A percentile compares a stretch with the other conserved stretches of the same genome.
Evolutionary conservation across 495 filamentous ascomycete species (phyloP).

Genomic region (Penicillium mononematosum): DNA sequence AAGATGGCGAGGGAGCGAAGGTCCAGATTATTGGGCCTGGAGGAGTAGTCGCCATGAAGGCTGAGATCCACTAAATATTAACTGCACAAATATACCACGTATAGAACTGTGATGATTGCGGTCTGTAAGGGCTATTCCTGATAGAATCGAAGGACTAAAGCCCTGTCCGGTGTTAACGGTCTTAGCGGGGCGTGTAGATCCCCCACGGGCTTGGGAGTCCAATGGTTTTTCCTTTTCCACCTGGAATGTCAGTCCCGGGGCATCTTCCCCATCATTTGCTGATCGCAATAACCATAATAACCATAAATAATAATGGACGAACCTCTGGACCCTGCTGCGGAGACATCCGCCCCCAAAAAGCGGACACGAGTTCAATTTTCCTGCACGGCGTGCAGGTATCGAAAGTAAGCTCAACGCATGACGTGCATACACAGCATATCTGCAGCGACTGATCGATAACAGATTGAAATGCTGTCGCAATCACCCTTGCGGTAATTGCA

Average conservation of each 20-base stretch:
- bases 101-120: neutral
- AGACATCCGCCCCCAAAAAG: conserved; percentile 35
- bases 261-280: neutral
- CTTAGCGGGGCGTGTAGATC: neutral
- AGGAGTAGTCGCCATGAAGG: conserved; percentile 48
- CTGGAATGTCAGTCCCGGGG: too few relatives aligned
- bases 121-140: neutral
- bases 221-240: neutral
- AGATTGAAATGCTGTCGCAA: conserved; percentile 55
- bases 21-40: conserved; percentile 44
- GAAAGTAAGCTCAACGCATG: conserved; percentile 41
- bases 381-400: conserved; percentile 51
- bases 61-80: conserved; percentile 33
- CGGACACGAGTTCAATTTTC: conserved; percentile 53
- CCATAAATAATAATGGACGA: neutral
- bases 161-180: neutral
- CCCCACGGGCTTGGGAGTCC: neutral
- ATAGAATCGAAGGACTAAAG: neutral
- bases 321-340: conserved; percentile 17
- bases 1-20: conserved; percentile 25
- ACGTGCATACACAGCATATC: conserved; percentile 1
- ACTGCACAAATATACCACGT: neutral
- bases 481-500: conserved; percentile 51
- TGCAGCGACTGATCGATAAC: conserved; percentile 1
- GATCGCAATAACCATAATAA: neutral